Evolutionary conservation across 2,329 filamentous ascomycete species (phyloP), one percentile per base, ranked within the genome.

Genomic region (Penicillium italicum): DNA sequence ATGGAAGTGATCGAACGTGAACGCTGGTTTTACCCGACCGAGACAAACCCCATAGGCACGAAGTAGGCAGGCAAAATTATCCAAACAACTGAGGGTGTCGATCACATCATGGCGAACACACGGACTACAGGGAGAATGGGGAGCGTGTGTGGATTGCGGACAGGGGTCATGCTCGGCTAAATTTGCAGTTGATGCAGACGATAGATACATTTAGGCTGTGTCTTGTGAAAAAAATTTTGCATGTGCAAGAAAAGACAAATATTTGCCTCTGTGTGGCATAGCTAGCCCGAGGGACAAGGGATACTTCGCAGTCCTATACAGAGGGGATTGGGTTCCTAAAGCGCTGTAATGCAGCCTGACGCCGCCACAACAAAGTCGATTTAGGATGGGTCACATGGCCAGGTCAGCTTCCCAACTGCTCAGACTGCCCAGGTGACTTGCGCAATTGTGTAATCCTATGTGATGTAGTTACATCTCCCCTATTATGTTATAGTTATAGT

Each of bases 1-100:
- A 14, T 60, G 51, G 59, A 59, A 60, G 11, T 51, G 53, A 12
- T 53, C 42, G 14, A 57, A 48, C 16, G 52, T 56, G 1, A 57
- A 53, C 33, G 55, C 50, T 16, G 43, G 40, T 4, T 26, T 43
- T 56, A 59, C 20, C 57, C 53, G 11, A 55, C 49, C 24, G 51
- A 57, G 51, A 33, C 36, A n/a, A 62, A 46, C 9, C 52, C 60
- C 22, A 50, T 30, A 5, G 11, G 16, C 1, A 53, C 58, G 53
- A 51, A 40, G 1, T 60, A 55, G 53, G 55, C 55, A 20, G 57
- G 55, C 11, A 62, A 60, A 47, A 53, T 46, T 22, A 60, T 62
- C 44, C 31, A 52, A 44, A 57, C 57, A 3, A 57, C 49, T 7
- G 53, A 59, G 22, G 52, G 61, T 28, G 54, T 60, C 10, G 52